Evolutionary conservation across 1,139 yeast species (phyloP).

Genomic region (Wickerhamiella infanticola): DNA sequence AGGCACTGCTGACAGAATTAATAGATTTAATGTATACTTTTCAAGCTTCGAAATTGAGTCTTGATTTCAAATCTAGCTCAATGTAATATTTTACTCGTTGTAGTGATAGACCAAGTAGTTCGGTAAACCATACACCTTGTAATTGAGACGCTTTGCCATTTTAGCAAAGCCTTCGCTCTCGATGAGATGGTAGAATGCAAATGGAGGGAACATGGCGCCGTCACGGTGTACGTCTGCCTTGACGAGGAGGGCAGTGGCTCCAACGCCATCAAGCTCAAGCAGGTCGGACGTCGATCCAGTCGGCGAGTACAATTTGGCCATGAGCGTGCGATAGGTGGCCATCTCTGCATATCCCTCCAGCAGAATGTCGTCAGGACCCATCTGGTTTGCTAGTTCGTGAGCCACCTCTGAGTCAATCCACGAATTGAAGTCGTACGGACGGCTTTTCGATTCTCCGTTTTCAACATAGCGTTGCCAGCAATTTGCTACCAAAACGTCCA

Average conservation of each 20-base stretch:
- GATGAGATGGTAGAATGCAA: slow-evolving; percentile 90
- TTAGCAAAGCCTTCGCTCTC: slow-evolving; percentile 98
- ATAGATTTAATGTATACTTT: too few species aligned
- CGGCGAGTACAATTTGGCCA: slow-evolving; percentile 75
- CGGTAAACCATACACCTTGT: slow-evolving; percentile 83
- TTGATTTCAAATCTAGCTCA: too few species aligned
- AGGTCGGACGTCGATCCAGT: slow-evolving; percentile 39
- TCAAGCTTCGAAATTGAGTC: too few species aligned
- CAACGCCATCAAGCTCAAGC: slow-evolving; percentile 89
- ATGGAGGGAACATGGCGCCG: slow-evolving; percentile 98
- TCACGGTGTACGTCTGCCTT: slow-evolving; percentile 97
- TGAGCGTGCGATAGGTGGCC: slow-evolving; percentile 88
- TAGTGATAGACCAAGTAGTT: slow-evolving; percentile 78
- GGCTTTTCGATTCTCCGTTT: slow-evolving; percentile 33
- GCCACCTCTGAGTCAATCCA: slow-evolving; percentile 94
- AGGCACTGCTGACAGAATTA: too few species aligned
- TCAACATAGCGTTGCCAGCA: slow-evolving; percentile 72
- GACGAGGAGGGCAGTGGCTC: slow-evolving; percentile 86
- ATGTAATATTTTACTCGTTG: slow-evolving; percentile 17
- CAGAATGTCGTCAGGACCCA: slow-evolving; percentile 78
- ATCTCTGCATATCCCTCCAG: slow-evolving; percentile 83
- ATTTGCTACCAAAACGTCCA: slow-evolving; percentile 79
- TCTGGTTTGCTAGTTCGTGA: slow-evolving; percentile 46
- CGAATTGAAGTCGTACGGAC: slow-evolving; percentile 91
- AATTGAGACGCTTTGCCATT: slow-evolving; percentile 91